These are phyloP conservation scores for Lolium perenne DNA, from an alignment of 176 grass and related monocot genomes.

Conservation along the genomic window DNA sequence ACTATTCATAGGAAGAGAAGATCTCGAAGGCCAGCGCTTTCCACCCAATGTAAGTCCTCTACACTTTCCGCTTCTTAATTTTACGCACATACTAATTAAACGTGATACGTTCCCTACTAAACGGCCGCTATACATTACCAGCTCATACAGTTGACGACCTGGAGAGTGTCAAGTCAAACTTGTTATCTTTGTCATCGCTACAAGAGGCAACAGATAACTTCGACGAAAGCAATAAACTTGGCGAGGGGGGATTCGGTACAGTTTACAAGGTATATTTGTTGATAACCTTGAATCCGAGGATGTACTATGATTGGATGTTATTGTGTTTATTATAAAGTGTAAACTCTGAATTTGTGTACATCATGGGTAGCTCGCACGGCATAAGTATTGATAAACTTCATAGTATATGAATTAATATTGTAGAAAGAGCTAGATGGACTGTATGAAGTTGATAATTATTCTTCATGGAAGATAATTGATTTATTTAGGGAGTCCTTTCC, in stretches of 20 bases:
- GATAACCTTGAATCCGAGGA: neutral
- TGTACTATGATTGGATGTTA: neutral
- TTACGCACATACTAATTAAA: neutral
- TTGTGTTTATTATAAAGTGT: neutral
- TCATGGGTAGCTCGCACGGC: neutral
- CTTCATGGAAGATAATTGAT: neutral
- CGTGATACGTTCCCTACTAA: too few relatives aligned
- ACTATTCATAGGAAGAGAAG: conserved; percentile 18
- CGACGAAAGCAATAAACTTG: conserved; percentile 2
- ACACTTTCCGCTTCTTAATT: neutral
- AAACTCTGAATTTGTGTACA: neutral
- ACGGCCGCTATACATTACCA: neutral
- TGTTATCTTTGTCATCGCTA: conserved; percentile 36
- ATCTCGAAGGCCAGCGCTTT: neutral
- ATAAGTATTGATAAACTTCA: neutral
- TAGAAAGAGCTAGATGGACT: neutral
- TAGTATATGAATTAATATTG: neutral
- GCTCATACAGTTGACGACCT: conserved; percentile 27
- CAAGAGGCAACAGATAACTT: conserved; percentile 44
- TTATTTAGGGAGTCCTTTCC: conserved; percentile 17
- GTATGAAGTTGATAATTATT: neutral
- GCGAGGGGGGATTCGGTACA: conserved; percentile 43
- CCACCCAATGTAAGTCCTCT: neutral
- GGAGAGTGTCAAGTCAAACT: conserved; percentile 36
- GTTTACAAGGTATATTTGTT: conserved; percentile 43